phyloP scores from a whole-genome alignment of 495 filamentous ascomycete genomes.

The Xylaria grammica region DNA sequence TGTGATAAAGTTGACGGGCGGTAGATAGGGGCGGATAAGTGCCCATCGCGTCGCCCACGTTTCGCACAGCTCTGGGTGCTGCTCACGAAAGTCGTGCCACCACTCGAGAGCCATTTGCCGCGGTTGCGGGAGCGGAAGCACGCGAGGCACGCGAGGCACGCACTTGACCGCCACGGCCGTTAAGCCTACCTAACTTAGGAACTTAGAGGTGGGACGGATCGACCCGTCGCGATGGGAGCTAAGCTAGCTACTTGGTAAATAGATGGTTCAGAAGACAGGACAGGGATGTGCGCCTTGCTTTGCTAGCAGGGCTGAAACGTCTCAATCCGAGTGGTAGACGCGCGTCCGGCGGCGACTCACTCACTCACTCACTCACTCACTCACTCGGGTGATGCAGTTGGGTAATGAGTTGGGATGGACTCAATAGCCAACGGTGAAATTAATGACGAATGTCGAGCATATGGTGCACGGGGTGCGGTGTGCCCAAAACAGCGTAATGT shows the following conservation, averaged over 20 bases:
- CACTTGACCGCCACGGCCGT: constrained; percentile 9
- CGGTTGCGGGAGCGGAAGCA: constrained; percentile 6
- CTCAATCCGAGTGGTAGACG: constrained; percentile 3
- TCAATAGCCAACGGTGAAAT: constrained; percentile 1
- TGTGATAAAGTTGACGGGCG: constrained; percentile 69
- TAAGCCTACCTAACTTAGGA: background rate
- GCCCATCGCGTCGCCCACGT: constrained; percentile 13
- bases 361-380: background rate
- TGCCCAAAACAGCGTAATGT: background rate
- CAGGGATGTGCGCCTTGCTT: constrained; percentile 3
- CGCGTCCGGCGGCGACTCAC: constrained; percentile 5
- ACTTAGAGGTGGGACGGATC: background rate
- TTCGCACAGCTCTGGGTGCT: constrained; percentile 22
- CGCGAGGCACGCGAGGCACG: background rate
- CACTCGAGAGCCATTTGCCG: constrained; percentile 27
- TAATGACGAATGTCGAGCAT: background rate
- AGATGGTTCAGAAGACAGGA: constrained; percentile 7
- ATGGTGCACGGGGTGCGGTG: constrained; percentile 4
- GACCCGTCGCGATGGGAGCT: constrained; percentile 7
- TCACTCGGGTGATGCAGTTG: constrained; percentile 3
- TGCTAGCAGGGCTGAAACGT: constrained; percentile 1
- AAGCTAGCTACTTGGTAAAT: constrained; percentile 4
- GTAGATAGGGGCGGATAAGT: constrained; percentile 38
- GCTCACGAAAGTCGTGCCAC: constrained; percentile 29
- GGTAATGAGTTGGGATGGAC: constrained; percentile 5